phyloP scores from a whole-genome alignment of 352 stramenopile species.

The Globisporangium rhizosaccharum region DNA sequence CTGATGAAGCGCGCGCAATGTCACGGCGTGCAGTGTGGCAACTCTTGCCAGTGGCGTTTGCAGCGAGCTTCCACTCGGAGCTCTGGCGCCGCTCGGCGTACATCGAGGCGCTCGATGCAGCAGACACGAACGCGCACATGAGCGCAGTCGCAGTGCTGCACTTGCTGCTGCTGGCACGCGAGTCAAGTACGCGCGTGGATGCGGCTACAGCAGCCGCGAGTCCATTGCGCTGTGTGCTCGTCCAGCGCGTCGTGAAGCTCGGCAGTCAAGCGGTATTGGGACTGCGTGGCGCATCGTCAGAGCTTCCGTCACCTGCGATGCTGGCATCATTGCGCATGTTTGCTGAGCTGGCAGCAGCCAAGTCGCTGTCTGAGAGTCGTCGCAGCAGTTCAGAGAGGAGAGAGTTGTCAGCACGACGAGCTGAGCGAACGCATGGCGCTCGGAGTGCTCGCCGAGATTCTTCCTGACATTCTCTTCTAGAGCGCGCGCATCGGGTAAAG shows the following conservation, averaged over 20 bases:
- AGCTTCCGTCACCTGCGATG: conserved; percentile 15
- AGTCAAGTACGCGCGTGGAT: not conserved
- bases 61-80: conserved; percentile 31
- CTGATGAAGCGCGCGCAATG: conserved; percentile 4
- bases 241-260: conserved; percentile 8
- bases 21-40: conserved; percentile 14
- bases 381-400: too few relatives aligned
- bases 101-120: conserved; percentile 26
- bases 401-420: too few relatives aligned
- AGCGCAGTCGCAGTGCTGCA: conserved; percentile 26
- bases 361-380: too few relatives aligned
- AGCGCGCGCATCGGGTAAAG: too few relatives aligned
- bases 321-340: conserved; percentile 8
- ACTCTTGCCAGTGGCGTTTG: conserved; percentile 41
- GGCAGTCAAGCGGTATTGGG: conserved; percentile 18
- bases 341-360: not conserved
- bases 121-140: conserved; percentile 49
- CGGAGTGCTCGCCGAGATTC: too few relatives aligned
- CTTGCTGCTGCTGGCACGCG: conserved; percentile 3
- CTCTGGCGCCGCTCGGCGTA: conserved; percentile 38
- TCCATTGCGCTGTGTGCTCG: not conserved
- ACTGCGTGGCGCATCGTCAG: conserved; percentile 12
- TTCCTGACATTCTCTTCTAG: too few relatives aligned
- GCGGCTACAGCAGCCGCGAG: not conserved
- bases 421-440: too few relatives aligned